These are phyloP conservation scores for Wickerhamia fluorescens DNA, from an alignment of 805 yeast genomes.

Conservation along the genomic window DNA sequence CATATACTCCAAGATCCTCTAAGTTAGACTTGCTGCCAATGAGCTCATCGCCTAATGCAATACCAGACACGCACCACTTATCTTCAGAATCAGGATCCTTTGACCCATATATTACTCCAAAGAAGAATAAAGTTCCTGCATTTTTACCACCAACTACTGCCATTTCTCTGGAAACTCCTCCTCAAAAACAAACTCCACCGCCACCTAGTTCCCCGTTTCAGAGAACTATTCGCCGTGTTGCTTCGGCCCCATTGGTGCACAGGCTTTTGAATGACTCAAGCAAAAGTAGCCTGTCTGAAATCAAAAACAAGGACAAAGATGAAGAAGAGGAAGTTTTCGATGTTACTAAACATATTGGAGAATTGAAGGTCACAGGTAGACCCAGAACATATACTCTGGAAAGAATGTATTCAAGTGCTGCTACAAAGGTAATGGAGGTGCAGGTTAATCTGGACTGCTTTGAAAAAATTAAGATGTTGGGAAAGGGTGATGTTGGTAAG, in stretches of 20 bases:
- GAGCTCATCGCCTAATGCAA: no score
- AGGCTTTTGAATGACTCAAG: slow-evolving; percentile 20
- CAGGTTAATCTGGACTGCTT: slow-evolving; percentile 84
- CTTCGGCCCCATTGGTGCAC: slow-evolving; percentile 71
- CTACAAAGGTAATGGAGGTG: slow-evolving; percentile 66
- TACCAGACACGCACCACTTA: no score
- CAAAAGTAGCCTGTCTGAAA: slow-evolving; percentile 4
- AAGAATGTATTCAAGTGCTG: slow-evolving; percentile 65
- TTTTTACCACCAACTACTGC: no score
- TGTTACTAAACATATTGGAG: slow-evolving; percentile 37
- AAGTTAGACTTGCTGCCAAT: no score
- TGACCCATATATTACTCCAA: no score
- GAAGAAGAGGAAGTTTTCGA: slow-evolving; percentile 32
- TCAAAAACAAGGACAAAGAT: slow-evolving; percentile 1
- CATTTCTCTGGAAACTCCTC: no score
- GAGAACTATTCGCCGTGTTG: slow-evolving; percentile 58
- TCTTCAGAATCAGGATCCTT: no score
- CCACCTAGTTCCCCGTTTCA: slow-evolving; percentile 22
- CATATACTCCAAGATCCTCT: no score
- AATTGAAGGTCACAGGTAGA: slow-evolving; percentile 27
- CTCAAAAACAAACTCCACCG: no score
- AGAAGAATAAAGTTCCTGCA: no score
- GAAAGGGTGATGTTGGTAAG: slow-evolving; percentile 97
- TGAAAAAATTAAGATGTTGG: slow-evolving; percentile 82
- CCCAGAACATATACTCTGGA: slow-evolving; percentile 37